Conservation (phyloP, 192 early-diverging fungal species). For the Coemansia sp. region DNA sequence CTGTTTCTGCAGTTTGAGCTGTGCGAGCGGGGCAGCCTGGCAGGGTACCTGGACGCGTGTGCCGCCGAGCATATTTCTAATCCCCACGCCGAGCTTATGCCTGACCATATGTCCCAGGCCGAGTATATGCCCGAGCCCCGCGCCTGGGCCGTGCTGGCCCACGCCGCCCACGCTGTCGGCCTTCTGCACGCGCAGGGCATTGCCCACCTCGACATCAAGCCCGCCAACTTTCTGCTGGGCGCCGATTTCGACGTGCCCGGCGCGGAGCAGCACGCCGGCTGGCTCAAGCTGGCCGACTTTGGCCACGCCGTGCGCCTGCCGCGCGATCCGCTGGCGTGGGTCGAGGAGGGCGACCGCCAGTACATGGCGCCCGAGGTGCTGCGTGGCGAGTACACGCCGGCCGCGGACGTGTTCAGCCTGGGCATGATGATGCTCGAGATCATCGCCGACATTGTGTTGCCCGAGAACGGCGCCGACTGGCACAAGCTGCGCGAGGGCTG, state of each 20-base stretch:
- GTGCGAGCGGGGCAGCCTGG: constrained; percentile 73
- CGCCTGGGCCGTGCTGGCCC: constrained; percentile 67
- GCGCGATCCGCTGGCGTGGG: constrained; percentile 20
- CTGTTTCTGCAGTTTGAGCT: constrained; percentile 90
- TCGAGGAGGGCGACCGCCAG: constrained; percentile 84
- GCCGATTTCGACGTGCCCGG: constrained; percentile 20
- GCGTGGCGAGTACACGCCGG: constrained; percentile 62
- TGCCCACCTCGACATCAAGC: constrained; percentile 91
- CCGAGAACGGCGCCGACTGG: constrained; percentile 87
- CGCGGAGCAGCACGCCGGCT: constrained; percentile 50
- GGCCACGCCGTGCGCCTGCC: constrained; percentile 63
- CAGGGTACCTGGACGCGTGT: constrained; percentile 24
- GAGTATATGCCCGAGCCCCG: constrained; percentile 55
- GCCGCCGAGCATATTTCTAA: too few species aligned
- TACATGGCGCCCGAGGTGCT: constrained; percentile 92
- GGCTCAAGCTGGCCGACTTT: constrained; percentile 90
- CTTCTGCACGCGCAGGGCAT: constrained; percentile 70
- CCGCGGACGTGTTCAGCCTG: constrained; percentile 91
- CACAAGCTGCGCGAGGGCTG: constrained; percentile 77
- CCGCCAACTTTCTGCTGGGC: constrained; percentile 79
- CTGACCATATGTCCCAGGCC: constrained; percentile 60
- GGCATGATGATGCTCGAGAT: constrained; percentile 91
- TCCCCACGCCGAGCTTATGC: constrained; percentile 52
- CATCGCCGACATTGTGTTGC: constrained; percentile 77
- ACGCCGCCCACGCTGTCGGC: constrained; percentile 57